A percentile compares a stretch with the other conserved stretches of the same genome.
phyloP scores from a whole-genome alignment of 306 rosid species.

The Arachis hypogaea region DNA sequence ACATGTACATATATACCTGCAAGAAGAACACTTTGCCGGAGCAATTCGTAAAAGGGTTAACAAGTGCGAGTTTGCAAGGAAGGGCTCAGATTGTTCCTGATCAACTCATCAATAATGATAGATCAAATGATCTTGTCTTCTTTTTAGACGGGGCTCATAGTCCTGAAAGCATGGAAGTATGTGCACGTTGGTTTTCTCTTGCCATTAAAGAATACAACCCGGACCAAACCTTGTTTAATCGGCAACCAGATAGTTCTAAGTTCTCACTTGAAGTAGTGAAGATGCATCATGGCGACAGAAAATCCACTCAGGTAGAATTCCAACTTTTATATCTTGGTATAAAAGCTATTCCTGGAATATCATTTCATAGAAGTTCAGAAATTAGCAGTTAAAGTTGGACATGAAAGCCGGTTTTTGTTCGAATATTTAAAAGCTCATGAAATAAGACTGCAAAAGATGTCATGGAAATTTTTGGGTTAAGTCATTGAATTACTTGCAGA shows the following conservation, averaged over 20 bases:
- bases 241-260: constrained; percentile 48
- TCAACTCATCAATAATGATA: constrained; percentile 50
- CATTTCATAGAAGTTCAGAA: constrained; percentile 1
- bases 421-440: not conserved
- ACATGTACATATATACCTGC: constrained; percentile 29
- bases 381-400: constrained; percentile 26
- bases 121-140: constrained; percentile 67
- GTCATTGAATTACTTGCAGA: constrained; percentile 56
- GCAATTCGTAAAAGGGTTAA: constrained; percentile 80
- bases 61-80: constrained; percentile 87
- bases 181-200: constrained; percentile 87
- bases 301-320: constrained; percentile 67
- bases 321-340: constrained; percentile 24
- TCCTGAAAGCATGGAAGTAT: constrained; percentile 92
- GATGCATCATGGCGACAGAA: constrained; percentile 48
- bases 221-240: constrained; percentile 43
- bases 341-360: constrained; percentile 11
- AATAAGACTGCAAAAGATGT: constrained; percentile 10
- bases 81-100: constrained; percentile 95
- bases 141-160: constrained; percentile 98
- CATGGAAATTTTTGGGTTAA: constrained; percentile 27
- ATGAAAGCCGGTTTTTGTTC: not conserved
- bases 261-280: constrained; percentile 51
- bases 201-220: constrained; percentile 57
- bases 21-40: constrained; percentile 74